Evolutionary conservation across 1,284 basidiomycete species (phyloP).

Genomic region (Ustilago sp.): DNA sequence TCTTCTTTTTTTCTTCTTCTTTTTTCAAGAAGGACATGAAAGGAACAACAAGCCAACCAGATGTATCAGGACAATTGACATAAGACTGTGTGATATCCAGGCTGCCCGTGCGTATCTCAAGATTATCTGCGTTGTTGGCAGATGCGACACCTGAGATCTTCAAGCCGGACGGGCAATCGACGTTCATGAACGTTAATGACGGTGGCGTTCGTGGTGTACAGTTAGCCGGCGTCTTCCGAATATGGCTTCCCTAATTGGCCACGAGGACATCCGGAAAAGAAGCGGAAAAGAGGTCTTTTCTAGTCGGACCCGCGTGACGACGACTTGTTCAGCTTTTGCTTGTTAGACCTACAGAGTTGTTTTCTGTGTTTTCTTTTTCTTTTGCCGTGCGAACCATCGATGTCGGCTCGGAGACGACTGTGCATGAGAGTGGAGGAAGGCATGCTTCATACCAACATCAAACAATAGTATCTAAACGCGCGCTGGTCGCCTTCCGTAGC

Average conservation of each 20-base stretch:
- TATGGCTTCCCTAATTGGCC: slow-evolving; percentile 18
- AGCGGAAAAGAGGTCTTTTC: background rate
- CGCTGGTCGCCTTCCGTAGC: background rate
- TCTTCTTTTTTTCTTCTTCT: background rate
- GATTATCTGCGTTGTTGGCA: too few relatives aligned
- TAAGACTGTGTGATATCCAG: too few relatives aligned
- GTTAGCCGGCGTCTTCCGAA: slow-evolving; percentile 28
- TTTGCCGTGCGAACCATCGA: background rate
- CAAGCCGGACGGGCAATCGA: too few relatives aligned
- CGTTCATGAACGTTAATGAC: too few relatives aligned
- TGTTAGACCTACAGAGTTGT: slow-evolving; percentile 15
- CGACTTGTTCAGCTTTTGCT: background rate
- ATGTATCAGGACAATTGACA: too few relatives aligned
- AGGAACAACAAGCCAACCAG: too few relatives aligned
- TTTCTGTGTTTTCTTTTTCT: background rate
- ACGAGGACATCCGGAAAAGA: slow-evolving; percentile 3
- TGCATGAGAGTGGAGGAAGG: slow-evolving; percentile 9
- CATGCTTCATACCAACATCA: background rate
- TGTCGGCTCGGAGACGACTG: background rate
- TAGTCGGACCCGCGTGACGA: slow-evolving; percentile 20
- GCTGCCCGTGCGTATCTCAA: too few relatives aligned
- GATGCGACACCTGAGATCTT: too few relatives aligned
- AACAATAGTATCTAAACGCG: background rate
- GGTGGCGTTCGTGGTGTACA: too few relatives aligned
- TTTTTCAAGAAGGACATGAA: background rate